phyloP scores from a whole-genome alignment of 106 monocot species.

The Apostasia ramifera region DNA sequence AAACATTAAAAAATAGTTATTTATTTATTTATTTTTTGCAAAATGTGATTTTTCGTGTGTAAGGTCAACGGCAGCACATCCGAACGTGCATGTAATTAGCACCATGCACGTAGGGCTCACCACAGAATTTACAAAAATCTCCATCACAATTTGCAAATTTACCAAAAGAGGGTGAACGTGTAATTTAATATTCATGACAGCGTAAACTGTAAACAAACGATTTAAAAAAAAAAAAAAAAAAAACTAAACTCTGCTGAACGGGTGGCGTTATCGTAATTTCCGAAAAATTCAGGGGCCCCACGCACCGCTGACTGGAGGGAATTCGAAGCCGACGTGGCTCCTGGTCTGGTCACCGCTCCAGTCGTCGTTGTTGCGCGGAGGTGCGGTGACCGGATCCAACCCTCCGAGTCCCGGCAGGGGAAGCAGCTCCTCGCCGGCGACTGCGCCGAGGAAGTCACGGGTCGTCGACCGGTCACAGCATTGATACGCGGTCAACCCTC shows the following conservation, averaged over 20 bases:
- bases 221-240: neutral
- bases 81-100: too few relatives aligned
- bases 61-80: too few relatives aligned
- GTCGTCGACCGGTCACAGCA: conserved; percentile 6
- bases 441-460: conserved; percentile 17
- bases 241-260: neutral
- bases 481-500: conserved; percentile 5
- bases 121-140: too few relatives aligned
- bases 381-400: neutral
- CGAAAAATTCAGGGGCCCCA: conserved; percentile 6
- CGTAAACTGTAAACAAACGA: too few relatives aligned
- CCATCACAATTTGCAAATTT: too few relatives aligned
- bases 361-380: neutral
- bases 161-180: too few relatives aligned
- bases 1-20: too few relatives aligned
- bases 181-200: too few relatives aligned
- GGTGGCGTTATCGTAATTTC: neutral
- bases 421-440: neutral
- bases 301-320: neutral
- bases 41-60: too few relatives aligned
- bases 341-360: neutral
- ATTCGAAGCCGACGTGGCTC: neutral
- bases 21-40: too few relatives aligned
- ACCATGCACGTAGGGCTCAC: too few relatives aligned
- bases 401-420: neutral